Evolutionary conservation across 2,329 filamentous ascomycete genomes (phyloP).

Genomic region (Davidsoniella virescens): DNA sequence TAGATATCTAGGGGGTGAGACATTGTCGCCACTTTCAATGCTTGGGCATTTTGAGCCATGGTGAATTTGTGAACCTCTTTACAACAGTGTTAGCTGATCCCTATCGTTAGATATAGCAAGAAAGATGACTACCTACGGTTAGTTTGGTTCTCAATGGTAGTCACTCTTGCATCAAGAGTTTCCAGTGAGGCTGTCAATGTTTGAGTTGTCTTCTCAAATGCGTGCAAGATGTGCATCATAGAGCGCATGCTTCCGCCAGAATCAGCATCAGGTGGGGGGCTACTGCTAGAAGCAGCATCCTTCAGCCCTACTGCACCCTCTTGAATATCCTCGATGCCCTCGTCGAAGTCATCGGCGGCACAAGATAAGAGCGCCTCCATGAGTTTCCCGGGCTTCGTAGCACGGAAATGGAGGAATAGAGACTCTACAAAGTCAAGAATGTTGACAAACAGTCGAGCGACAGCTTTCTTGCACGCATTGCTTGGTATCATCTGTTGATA

Average conservation of each 20-base stretch:
- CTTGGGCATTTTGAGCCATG: slow-evolving; percentile 4
- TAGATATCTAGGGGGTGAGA: slow-evolving; percentile 16
- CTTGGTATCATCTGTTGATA: slow-evolving; percentile 4
- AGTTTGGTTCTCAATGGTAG: slow-evolving; percentile 2
- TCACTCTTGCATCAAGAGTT: slow-evolving; percentile 7
- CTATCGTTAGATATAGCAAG: not conserved
- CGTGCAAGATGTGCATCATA: slow-evolving; percentile 27
- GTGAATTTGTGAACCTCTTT: slow-evolving; percentile 12
- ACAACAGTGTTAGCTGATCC: not conserved
- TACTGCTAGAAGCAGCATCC: not conserved
- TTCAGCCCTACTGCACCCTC: not conserved
- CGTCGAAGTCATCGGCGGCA: slow-evolving; percentile 2
- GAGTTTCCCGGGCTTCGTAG: slow-evolving; percentile 8
- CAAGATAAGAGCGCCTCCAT: slow-evolving; percentile 2
- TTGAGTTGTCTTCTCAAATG: slow-evolving; percentile 31
- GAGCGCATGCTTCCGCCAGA: not conserved
- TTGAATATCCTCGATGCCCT: slow-evolving; percentile 4
- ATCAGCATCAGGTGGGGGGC: not conserved
- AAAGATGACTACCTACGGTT: not conserved
- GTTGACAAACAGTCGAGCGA: slow-evolving; percentile 1
- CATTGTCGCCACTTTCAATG: slow-evolving; percentile 3
- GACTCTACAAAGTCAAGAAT: slow-evolving; percentile 7
- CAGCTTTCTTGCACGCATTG: slow-evolving; percentile 8
- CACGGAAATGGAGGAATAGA: slow-evolving; percentile 7
- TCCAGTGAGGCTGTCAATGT: slow-evolving; percentile 7